Evolutionary conservation across 495 filamentous ascomycete genomes (phyloP).

Genomic region (Neurospora tetrasperma): DNA sequence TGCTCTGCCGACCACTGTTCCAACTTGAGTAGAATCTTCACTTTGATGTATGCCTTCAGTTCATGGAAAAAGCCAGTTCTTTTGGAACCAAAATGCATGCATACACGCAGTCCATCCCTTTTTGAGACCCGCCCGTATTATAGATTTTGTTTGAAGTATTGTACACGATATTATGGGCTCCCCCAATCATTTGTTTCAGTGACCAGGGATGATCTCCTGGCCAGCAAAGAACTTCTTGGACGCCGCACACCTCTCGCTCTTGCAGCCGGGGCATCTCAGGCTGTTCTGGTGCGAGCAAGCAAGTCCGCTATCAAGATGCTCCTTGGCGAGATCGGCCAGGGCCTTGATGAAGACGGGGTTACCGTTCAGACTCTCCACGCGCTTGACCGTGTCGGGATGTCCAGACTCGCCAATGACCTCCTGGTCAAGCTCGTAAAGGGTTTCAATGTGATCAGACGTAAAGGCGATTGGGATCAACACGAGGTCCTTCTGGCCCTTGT

Average conservation of each 20-base stretch:
- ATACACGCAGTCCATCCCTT: not conserved
- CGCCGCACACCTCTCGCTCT: conserved; percentile 77
- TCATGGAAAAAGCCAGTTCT: not conserved
- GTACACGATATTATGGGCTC: not conserved
- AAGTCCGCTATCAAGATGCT: conserved; percentile 61
- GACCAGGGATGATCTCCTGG: conserved; percentile 18
- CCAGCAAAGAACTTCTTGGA: conserved; percentile 89
- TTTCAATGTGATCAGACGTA: conserved; percentile 98
- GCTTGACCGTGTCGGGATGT: conserved; percentile 67
- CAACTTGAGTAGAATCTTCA: not conserved
- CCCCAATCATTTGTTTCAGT: not conserved
- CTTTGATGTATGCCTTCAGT: not conserved
- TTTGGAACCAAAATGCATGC: not conserved
- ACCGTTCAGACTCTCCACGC: conserved; percentile 88
- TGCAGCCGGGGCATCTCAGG: conserved; percentile 88
- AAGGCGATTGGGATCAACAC: conserved; percentile 94
- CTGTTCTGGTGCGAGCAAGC: conserved; percentile 72
- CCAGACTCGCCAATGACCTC: conserved; percentile 91
- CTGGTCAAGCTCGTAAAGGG: conserved; percentile 86
- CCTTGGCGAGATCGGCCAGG: conserved; percentile 73
- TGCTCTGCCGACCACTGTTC: not conserved
- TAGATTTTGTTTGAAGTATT: not conserved
- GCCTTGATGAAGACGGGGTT: conserved; percentile 85
- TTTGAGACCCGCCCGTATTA: not conserved
- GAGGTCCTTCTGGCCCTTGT: conserved; percentile 83